These are phyloP conservation scores for Exophiala sp. DNA, from an alignment of 2,329 filamentous ascomycete species.

Conservation along the genomic window DNA sequence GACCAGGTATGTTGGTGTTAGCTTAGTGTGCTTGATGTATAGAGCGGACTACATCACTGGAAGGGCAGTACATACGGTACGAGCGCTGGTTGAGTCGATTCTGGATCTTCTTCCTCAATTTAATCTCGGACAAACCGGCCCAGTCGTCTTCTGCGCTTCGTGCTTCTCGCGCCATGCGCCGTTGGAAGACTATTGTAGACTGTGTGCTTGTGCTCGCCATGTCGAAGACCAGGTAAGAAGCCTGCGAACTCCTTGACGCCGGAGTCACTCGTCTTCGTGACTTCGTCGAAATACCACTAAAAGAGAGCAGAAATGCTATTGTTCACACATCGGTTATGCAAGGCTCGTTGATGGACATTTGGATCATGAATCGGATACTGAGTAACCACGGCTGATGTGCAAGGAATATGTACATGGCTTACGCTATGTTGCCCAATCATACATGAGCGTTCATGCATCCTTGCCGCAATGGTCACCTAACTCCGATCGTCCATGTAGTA, in stretches of 20 bases:
- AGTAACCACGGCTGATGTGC: neutral
- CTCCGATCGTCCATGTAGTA: neutral
- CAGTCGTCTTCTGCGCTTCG: conserved; percentile 12
- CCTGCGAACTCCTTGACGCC: no score
- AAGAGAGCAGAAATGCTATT: no score
- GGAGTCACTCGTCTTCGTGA: no score
- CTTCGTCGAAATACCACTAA: no score
- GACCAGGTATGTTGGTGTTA: neutral
- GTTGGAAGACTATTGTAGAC: conserved; percentile 8
- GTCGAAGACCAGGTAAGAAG: neutral
- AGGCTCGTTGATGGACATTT: no score
- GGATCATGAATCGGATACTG: neutral
- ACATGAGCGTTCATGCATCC: neutral
- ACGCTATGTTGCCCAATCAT: neutral
- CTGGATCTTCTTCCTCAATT: conserved; percentile 9
- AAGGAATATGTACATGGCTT: neutral
- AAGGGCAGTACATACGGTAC: conserved; percentile 5
- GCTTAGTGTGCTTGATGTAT: no score
- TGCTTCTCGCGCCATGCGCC: conserved; percentile 7
- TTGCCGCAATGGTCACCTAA: neutral
- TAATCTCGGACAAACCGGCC: conserved; percentile 7
- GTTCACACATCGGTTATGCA: no score
- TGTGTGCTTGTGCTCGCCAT: neutral
- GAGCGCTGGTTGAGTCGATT: conserved; percentile 11
- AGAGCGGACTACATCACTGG: neutral